Conservation (phyloP, 2,329 filamentous ascomycete species). For the Hymenoscyphus salicellus region DNA sequence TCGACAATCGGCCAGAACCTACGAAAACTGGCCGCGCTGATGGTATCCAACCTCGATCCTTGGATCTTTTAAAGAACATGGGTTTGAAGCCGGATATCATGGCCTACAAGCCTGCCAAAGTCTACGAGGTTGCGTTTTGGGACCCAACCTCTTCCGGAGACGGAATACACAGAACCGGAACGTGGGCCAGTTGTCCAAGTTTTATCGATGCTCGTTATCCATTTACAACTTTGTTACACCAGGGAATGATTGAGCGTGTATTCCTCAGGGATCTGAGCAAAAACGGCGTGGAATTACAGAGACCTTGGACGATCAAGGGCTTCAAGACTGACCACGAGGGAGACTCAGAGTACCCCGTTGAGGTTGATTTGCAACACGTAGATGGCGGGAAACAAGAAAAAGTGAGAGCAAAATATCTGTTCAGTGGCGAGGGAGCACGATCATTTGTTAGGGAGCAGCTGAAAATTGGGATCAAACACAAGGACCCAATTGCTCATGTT, state of each 20-base stretch:
- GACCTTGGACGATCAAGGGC: slow-evolving; percentile 62
- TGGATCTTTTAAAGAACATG: slow-evolving; percentile 86
- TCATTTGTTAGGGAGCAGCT: slow-evolving; percentile 64
- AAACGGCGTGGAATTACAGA: slow-evolving; percentile 58
- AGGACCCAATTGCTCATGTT: slow-evolving; percentile 67
- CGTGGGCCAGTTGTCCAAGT: slow-evolving; percentile 83
- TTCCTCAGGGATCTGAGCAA: slow-evolving; percentile 65
- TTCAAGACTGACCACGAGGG: slow-evolving; percentile 57
- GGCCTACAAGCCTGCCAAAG: slow-evolving; percentile 80
- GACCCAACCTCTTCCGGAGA: slow-evolving; percentile 55
- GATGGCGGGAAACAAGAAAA: slow-evolving; percentile 72
- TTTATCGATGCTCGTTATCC: slow-evolving; percentile 74
- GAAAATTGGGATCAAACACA: slow-evolving; percentile 67
- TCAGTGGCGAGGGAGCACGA: slow-evolving; percentile 68
- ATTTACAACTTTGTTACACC: slow-evolving; percentile 68
- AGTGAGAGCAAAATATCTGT: slow-evolving; percentile 65
- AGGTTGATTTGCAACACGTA: slow-evolving; percentile 72
- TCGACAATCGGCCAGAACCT: slow-evolving; percentile 84
- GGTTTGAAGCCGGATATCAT: slow-evolving; percentile 84
- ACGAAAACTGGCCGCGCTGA: slow-evolving; percentile 85
- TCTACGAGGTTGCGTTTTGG: slow-evolving; percentile 76
- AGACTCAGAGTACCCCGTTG: slow-evolving; percentile 69
- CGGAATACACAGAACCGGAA: slow-evolving; percentile 63
- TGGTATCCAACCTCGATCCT: slow-evolving; percentile 84
- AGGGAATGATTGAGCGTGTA: slow-evolving; percentile 68